Evolutionary conservation across 257 asterid genomes (phyloP).

Genomic region (Solanum neorickii): DNA sequence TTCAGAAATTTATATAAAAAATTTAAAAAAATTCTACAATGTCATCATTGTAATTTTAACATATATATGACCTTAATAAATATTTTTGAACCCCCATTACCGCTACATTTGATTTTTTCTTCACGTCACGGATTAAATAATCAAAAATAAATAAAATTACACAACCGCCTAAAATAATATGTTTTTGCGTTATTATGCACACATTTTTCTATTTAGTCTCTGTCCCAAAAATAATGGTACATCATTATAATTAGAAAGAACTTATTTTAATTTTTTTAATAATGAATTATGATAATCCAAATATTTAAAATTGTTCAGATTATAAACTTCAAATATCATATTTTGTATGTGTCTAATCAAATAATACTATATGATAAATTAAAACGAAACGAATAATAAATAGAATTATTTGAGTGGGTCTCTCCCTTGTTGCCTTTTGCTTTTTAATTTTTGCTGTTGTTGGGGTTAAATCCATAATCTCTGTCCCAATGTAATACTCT

Average conservation of each 20-base stretch:
- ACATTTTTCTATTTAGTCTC: background rate
- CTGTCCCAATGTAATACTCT: background rate
- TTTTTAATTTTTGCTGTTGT: background rate
- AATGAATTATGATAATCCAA: background rate
- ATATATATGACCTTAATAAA: background rate
- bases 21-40: background rate
- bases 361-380: background rate
- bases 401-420: background rate
- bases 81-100: background rate
- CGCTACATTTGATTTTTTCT: background rate
- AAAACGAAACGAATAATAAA: background rate
- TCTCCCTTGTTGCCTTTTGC: background rate
- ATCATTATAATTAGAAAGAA: background rate
- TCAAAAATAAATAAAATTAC: background rate
- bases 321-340: background rate
- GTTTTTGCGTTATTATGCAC: background rate
- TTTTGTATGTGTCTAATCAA: background rate
- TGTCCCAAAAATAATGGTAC: background rate
- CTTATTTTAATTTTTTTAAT: background rate
- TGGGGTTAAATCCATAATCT: background rate
- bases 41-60: background rate
- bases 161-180: background rate
- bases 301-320: background rate
- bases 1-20: background rate
- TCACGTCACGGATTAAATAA: background rate